Percentiles rank a stretch among this genome's conserved stretches.
Evolutionary conservation across 257 asterid species (phyloP).

Genomic region (Solanum chiquidenum): DNA sequence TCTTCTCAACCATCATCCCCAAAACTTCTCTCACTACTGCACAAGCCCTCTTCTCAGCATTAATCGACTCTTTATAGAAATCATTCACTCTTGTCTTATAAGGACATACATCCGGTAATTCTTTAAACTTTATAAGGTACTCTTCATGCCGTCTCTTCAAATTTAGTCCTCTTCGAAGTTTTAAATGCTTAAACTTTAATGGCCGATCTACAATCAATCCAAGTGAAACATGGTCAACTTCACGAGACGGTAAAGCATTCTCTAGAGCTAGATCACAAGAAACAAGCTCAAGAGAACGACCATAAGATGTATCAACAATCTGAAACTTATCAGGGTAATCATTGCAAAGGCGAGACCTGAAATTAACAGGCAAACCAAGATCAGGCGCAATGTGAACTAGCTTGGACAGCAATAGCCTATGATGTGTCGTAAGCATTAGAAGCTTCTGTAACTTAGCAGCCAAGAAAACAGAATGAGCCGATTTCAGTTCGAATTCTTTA

Average conservation of each 20-base stretch:
- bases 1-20: slow-evolving; percentile 77
- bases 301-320: slow-evolving; percentile 76
- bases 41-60: slow-evolving; percentile 90
- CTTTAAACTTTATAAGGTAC: slow-evolving; percentile 51
- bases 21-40: slow-evolving; percentile 78
- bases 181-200: slow-evolving; percentile 64
- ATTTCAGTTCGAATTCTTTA: slow-evolving; percentile 52
- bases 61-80: slow-evolving; percentile 46
- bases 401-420: slow-evolving; percentile 58
- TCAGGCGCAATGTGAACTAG: slow-evolving; percentile 80
- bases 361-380: slow-evolving; percentile 73
- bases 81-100: slow-evolving; percentile 41
- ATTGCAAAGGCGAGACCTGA: slow-evolving; percentile 69
- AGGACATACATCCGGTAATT: slow-evolving; percentile 62
- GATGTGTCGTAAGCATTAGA: slow-evolving; percentile 79
- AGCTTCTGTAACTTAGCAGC: slow-evolving; percentile 75
- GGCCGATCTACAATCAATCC: slow-evolving; percentile 87
- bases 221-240: slow-evolving; percentile 21
- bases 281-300: slow-evolving; percentile 86
- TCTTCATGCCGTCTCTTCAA: slow-evolving; percentile 67
- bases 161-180: slow-evolving; percentile 69
- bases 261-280: slow-evolving; percentile 58
- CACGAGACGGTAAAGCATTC: slow-evolving; percentile 26
- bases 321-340: slow-evolving; percentile 74
- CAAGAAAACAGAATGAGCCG: slow-evolving; percentile 27